Evolutionary conservation across 139 green algal species (phyloP), one percentile per base, ranked within the genome.

Genomic region (Axilococcus clingmanii): DNA sequence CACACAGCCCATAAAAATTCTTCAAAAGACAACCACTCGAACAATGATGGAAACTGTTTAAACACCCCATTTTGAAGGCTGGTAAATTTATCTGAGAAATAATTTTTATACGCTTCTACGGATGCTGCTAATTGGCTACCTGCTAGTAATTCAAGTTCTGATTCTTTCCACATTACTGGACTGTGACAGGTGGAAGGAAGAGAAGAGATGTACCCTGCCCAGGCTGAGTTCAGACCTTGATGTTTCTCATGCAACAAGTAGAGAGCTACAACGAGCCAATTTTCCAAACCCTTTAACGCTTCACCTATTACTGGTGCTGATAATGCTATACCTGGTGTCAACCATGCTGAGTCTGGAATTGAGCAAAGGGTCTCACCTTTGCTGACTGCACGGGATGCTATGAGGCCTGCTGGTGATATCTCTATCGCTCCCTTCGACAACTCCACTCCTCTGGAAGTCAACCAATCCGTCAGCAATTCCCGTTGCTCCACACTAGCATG

Each of bases 211-310:
- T 83, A 91, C 3, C 53, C 7, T 1, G 36, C 32, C 64, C 72
- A 81, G 22, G 19, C 37, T 48, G 33, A 63, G 49, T 48, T 63
- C 2, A 27, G 32, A 23, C 45, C 52, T n/a, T n/a, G n/a, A 37
- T 36, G 27, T 3, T 63, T 58, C 44, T 87, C 79, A n/a, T 71
- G 45, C 9, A 92, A 41, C n/a, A 94, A 57, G 27, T 81, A 67
- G 25, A 94, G 61, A 5, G 83, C 66, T 2, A 92, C 29, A 48
- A 82, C 72, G 52, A 88, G 42, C 84, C 84, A 94, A 9, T 79
- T 65, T 59, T 86, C 75, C 44, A 83, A 49, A 0, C 52, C 38
- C 2, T 30, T 55, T 7, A 79, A 37, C 16, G 33, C 23, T 5
- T 24, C 2, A 3, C 68, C 72, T 15, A 80, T 60, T n/a, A n/a